These are phyloP conservation scores for Polychytrium aggregatum DNA, from an alignment of 192 early-diverging fungal species.

Conservation along the genomic window DNA sequence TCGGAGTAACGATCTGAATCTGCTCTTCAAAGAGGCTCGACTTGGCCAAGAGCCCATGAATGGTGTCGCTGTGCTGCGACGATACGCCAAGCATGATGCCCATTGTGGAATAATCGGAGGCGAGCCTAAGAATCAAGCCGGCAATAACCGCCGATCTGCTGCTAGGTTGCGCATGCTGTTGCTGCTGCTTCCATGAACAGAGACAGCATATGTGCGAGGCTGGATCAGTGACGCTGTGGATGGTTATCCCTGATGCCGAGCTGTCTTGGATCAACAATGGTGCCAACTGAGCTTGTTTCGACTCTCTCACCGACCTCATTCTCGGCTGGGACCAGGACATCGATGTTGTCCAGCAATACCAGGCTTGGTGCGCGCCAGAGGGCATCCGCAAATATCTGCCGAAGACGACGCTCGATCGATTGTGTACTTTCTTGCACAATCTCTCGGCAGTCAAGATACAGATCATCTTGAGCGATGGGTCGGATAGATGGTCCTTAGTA, in stretches of 20 bases:
- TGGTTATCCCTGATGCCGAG: too few relatives aligned
- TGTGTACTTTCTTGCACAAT: slow-evolving; percentile 45
- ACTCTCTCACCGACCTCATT: slow-evolving; percentile 52
- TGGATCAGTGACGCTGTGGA: too few relatives aligned
- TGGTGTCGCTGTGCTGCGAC: slow-evolving; percentile 47
- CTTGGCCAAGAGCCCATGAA: slow-evolving; percentile 46
- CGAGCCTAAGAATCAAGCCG: too few relatives aligned
- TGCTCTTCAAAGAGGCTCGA: slow-evolving; percentile 55
- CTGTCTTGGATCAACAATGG: too few relatives aligned
- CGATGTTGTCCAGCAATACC: slow-evolving; percentile 65
- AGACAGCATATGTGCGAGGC: too few relatives aligned
- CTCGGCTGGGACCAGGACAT: slow-evolving; percentile 58
- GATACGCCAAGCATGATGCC: slow-evolving; percentile 51
- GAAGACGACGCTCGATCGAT: slow-evolving; percentile 44
- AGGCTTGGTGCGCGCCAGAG: slow-evolving; percentile 61
- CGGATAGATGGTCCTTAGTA: too few relatives aligned
- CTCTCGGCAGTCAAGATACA: slow-evolving; percentile 58
- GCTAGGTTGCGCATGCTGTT: too few relatives aligned
- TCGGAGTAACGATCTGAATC: slow-evolving; percentile 49
- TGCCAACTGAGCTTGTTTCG: too few relatives aligned
- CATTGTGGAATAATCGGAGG: too few relatives aligned
- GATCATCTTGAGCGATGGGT: slow-evolving; percentile 52
- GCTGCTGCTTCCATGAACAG: too few relatives aligned
- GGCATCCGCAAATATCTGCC: slow-evolving; percentile 50
- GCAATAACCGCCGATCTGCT: too few relatives aligned